These are phyloP conservation scores for Cladobotryum mycophilum DNA, from an alignment of 2,329 filamentous ascomycete species.

Conservation along the genomic window DNA sequence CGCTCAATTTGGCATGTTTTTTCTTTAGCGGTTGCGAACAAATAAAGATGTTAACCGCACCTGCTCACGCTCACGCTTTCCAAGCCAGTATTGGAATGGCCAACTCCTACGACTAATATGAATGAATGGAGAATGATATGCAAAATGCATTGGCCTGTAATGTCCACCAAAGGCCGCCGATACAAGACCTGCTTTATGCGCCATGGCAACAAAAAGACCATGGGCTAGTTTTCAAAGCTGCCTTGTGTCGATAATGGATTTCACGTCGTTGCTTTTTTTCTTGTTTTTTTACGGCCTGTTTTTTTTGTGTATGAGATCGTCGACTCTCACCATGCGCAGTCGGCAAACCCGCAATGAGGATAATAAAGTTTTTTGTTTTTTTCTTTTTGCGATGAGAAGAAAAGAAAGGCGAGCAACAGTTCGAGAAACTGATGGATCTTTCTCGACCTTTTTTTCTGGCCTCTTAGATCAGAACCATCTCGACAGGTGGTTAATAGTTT, in stretches of 20 bases:
- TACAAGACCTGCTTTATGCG: background rate
- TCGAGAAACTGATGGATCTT: background rate
- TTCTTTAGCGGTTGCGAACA: background rate
- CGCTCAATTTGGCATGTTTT: background rate
- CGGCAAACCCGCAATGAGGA: constrained; percentile 5
- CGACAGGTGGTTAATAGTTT: background rate
- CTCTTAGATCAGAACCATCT: background rate
- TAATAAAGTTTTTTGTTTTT: constrained; percentile 1
- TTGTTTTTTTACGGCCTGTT: constrained; percentile 8
- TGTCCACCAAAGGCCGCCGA: constrained; percentile 1
- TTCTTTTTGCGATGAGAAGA: background rate
- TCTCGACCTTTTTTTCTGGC: background rate
- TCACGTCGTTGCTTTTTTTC: constrained; percentile 7
- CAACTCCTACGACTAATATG: constrained; percentile 1
- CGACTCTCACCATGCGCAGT: background rate
- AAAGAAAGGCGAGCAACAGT: background rate
- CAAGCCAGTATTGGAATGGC: constrained; percentile 1
- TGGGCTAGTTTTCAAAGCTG: background rate
- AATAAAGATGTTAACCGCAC: background rate
- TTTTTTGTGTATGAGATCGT: constrained; percentile 8
- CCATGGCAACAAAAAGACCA: constrained; percentile 4
- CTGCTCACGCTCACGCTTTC: background rate
- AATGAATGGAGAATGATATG: background rate
- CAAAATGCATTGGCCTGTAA: constrained; percentile 3
- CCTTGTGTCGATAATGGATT: constrained; percentile 2